phyloP scores from a whole-genome alignment of 306 rosid genomes.

The Casuarina equisetifolia region DNA sequence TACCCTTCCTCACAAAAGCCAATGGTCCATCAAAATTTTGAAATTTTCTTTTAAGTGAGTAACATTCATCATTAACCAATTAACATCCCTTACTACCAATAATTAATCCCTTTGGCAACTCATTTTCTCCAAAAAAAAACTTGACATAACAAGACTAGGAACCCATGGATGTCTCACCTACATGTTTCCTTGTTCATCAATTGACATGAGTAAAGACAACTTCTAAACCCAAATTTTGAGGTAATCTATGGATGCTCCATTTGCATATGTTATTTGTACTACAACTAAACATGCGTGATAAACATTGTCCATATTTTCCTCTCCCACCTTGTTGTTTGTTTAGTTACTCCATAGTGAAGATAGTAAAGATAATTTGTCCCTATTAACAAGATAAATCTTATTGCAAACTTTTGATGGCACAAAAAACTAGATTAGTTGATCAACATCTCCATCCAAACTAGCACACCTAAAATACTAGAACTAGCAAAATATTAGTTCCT shows the following conservation, averaged over 20 bases:
- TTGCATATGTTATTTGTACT: slow-evolving; percentile 41
- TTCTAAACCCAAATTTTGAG: slow-evolving; percentile 73
- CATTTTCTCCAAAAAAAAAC: no score
- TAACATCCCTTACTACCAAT: no score
- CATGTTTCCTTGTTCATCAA: no score
- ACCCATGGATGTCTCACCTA: no score
- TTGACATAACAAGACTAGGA: no score
- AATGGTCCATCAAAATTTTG: no score
- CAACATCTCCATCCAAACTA: slow-evolving; percentile 98
- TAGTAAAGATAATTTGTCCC: slow-evolving; percentile 88
- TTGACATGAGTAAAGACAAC: slow-evolving; percentile 52
- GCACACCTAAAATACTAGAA: slow-evolving; percentile 85
- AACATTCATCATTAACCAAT: no score
- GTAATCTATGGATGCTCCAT: slow-evolving; percentile 74
- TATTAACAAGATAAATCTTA: slow-evolving; percentile 72
- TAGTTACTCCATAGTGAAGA: slow-evolving; percentile 76
- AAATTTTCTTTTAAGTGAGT: no score
- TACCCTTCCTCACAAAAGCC: no score
- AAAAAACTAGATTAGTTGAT: slow-evolving; percentile 78
- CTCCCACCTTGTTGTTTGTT: slow-evolving; percentile 48
- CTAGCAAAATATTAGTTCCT: slow-evolving; percentile 31
- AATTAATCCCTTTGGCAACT: no score
- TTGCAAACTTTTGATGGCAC: slow-evolving; percentile 51
- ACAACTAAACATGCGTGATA: slow-evolving; percentile 58
- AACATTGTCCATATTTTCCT: slow-evolving; percentile 20